Conservation (phyloP, 805 yeast species). For the Isabelozyma pseudorhagii region DNA sequence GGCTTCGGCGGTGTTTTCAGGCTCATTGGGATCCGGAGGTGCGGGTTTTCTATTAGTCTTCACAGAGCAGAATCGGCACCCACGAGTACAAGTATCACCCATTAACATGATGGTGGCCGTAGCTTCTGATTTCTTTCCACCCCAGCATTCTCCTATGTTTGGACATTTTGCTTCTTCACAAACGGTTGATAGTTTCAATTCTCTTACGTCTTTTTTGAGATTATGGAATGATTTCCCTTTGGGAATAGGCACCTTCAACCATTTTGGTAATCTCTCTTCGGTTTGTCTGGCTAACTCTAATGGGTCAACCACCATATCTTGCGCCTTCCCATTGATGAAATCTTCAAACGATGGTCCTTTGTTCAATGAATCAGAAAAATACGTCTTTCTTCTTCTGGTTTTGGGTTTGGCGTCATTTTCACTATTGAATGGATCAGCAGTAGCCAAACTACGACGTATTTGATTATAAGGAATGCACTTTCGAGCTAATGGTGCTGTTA, state of each 20-base stretch:
- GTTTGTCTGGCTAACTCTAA: constrained; percentile 69
- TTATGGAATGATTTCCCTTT: constrained; percentile 82
- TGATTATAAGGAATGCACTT: neutral
- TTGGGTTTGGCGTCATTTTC: constrained; percentile 8
- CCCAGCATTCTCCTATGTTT: constrained; percentile 99
- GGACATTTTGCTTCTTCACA: constrained; percentile 99
- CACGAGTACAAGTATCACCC: constrained; percentile 99
- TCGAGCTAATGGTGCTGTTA: neutral
- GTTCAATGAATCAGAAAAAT: constrained; percentile 66
- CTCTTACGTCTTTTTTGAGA: constrained; percentile 82
- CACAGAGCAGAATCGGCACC: constrained; percentile 97
- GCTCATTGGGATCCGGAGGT: constrained; percentile 92
- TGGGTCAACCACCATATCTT: constrained; percentile 66
- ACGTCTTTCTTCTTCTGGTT: constrained; percentile 51
- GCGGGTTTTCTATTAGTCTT: constrained; percentile 87
- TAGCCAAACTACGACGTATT: constrained; percentile 6
- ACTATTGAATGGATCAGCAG: constrained; percentile 9
- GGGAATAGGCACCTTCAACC: constrained; percentile 97
- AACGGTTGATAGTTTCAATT: constrained; percentile 87
- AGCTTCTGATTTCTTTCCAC: constrained; percentile 90
- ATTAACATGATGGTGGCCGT: constrained; percentile 96
- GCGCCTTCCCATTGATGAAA: constrained; percentile 79
- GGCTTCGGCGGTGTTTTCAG: constrained; percentile 97
- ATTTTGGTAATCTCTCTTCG: constrained; percentile 74
- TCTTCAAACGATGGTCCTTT: constrained; percentile 94